Evolutionary conservation across 2,329 filamentous ascomycete species (phyloP), one percentile per base, ranked within the genome.

Genomic region (Fusarium musae): DNA sequence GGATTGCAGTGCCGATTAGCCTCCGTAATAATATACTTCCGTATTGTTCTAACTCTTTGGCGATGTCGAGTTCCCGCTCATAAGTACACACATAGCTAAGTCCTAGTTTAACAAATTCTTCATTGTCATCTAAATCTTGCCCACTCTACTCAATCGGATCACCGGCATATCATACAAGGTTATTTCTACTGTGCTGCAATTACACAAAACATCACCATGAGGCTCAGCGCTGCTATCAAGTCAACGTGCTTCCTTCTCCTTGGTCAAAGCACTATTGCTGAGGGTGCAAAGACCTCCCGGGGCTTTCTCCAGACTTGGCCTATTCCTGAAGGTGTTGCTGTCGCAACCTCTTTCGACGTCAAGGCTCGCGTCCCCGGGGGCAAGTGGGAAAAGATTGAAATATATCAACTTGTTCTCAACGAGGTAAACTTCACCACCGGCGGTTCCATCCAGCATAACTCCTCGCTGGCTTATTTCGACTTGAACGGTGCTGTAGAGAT

Each of bases 261-360:
- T 8, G 13, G 13, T 16, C 26, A 21, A 11, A 47, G 13, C 3
- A n/a, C 26, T 4, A 6, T 30, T 30, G 1, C 13, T 47, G 6
- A 30, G 6, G 26, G 19, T 9, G 9, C 26, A 8, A 16, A n/a
- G 13, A 4, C 6, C 26, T 4, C 13, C 0, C 4, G 2, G 2
- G 19, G 44, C 6, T 30, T 16, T 47, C 26, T 47, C 6, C 26
- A 47, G 13, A 12, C 26, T 16, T 47, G 44, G 26, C 4, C 44
- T 30, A 30, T 47, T 11, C 44, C 44, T 6, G 44, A 47, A 7
- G 44, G 44, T 13, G 26, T 47, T 3, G 26, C 26, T 10, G 10
- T n/a, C 13, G 44, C 26, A 3, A 8, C 6, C 4, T 47, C 44
- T 11, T 47, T 11, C 9, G 44, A 47, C 5, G 26, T 47, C 26